Conservation (phyloP, 176 grass and related monocot genomes). For the Themeda triandra region DNA sequence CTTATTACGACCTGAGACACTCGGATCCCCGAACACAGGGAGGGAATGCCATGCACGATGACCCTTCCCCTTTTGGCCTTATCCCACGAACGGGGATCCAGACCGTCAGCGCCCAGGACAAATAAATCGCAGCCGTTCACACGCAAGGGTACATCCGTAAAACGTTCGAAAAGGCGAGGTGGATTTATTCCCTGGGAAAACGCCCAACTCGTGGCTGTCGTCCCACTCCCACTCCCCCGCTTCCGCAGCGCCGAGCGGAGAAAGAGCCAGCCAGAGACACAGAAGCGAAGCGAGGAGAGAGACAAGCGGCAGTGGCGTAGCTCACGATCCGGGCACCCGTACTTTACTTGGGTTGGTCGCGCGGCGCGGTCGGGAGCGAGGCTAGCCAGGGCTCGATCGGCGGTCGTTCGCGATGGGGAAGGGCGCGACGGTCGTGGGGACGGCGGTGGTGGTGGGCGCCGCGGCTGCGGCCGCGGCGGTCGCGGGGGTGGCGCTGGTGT, state of each 20-base stretch:
- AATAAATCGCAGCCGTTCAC: neutral
- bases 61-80: neutral
- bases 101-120: neutral
- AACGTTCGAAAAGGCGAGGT: neutral
- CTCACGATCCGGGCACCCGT: slow-evolving; percentile 11
- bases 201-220: slow-evolving; percentile 22
- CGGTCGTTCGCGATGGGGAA: slow-evolving; percentile 47
- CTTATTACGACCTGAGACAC: neutral
- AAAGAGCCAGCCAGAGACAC: too few species aligned
- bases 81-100: neutral
- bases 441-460: slow-evolving; percentile 60
- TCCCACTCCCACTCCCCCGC: slow-evolving; percentile 6
- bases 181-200: slow-evolving; percentile 21
- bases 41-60: neutral
- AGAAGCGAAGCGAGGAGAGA: neutral
- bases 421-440: slow-evolving; percentile 28
- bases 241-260: slow-evolving; percentile 25
- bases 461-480: slow-evolving; percentile 53
- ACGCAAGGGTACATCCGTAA: neutral
- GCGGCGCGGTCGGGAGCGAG: neutral
- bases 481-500: slow-evolving; percentile 38
- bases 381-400: neutral
- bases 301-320: neutral
- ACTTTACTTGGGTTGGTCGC: neutral
- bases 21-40: too few species aligned